Percentiles rank a stretch among this genome's conserved stretches.
Conservation (phyloP, 495 filamentous ascomycete species). For the Massariosphaeria phaeospora region DNA sequence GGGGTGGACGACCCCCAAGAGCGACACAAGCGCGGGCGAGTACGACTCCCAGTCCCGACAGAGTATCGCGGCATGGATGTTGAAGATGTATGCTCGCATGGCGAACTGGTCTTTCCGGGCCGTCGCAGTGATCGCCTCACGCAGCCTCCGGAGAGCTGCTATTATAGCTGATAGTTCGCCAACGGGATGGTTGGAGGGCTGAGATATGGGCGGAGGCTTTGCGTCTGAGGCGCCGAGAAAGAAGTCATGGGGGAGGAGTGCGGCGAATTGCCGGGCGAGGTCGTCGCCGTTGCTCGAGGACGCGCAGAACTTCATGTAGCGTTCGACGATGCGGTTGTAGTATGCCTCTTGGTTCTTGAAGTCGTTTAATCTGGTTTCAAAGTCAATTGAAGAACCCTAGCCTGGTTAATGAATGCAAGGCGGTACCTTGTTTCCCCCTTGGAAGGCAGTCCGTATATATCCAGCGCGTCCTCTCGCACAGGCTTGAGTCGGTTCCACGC, state of each 20-base stretch:
- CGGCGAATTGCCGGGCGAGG: conserved; percentile 68
- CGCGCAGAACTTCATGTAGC: conserved; percentile 84
- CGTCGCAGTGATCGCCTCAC: conserved; percentile 78
- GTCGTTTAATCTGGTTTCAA: conserved; percentile 60
- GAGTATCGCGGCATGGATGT: conserved; percentile 74
- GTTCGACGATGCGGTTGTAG: conserved; percentile 76
- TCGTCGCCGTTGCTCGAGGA: conserved; percentile 57
- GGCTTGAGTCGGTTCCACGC: conserved; percentile 68
- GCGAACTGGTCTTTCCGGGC: conserved; percentile 56
- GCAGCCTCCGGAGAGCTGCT: conserved; percentile 80
- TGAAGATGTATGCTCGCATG: conserved; percentile 55
- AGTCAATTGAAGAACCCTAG: background rate
- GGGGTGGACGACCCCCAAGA: conserved; percentile 66
- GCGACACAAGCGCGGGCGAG: conserved; percentile 74
- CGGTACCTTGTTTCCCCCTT: conserved; percentile 64
- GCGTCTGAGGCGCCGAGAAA: conserved; percentile 1
- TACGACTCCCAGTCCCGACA: conserved; percentile 80
- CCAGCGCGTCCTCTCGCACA: conserved; percentile 64
- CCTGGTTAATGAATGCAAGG: background rate
- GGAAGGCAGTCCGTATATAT: conserved; percentile 74
- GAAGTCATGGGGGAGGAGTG: conserved; percentile 41
- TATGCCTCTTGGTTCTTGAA: conserved; percentile 72
- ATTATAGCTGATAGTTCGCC: conserved; percentile 56
- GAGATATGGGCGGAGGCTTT: conserved; percentile 17
- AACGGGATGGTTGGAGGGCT: conserved; percentile 39